phyloP scores from a whole-genome alignment of 768 basidiomycete genomes.

The Flagelloscypha sp. region DNA sequence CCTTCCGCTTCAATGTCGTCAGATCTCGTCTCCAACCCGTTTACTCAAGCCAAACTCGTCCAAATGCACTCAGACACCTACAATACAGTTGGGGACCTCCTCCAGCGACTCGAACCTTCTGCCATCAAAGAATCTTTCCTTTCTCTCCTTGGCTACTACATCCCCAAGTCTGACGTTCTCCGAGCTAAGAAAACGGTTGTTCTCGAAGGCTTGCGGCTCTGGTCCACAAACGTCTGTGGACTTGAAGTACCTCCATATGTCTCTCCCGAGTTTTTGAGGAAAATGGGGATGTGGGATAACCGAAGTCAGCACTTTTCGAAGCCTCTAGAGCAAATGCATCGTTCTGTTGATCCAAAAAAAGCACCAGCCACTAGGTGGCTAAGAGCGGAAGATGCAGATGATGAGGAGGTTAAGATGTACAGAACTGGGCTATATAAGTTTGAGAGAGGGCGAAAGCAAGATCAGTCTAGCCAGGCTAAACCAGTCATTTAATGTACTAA shows the following conservation, averaged over 20 bases:
- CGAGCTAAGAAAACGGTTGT: conserved; percentile 34
- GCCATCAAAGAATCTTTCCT: conserved; percentile 55
- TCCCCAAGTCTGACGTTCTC: conserved; percentile 41
- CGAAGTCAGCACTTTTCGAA: conserved; percentile 17
- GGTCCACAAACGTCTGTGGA: conserved; percentile 52
- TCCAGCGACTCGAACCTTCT: conserved; percentile 33
- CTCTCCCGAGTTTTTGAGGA: conserved; percentile 36
- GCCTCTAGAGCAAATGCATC: too few species aligned
- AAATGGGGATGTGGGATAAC: conserved; percentile 27
- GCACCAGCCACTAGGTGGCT: too few species aligned
- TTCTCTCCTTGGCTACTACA: conserved; percentile 67
- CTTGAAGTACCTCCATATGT: conserved; percentile 44
- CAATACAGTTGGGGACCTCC: conserved; percentile 21
- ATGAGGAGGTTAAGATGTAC: too few species aligned
- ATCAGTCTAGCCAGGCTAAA: too few species aligned
- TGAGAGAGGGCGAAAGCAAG: too few species aligned
- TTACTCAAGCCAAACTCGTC: conserved; percentile 6
- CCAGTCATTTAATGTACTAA: too few species aligned
- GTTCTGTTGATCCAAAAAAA: too few species aligned
- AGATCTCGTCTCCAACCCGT: neutral
- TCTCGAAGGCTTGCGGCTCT: conserved; percentile 50
- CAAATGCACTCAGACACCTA: conserved; percentile 19
- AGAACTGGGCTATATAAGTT: too few species aligned
- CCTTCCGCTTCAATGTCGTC: neutral
- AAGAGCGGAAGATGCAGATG: too few species aligned